Percentiles rank a stretch among this genome's conserved stretches.
These are phyloP conservation scores for Pseudocercospora vitis DNA, from an alignment of 2,329 filamentous ascomycete species.

Conservation along the genomic window DNA sequence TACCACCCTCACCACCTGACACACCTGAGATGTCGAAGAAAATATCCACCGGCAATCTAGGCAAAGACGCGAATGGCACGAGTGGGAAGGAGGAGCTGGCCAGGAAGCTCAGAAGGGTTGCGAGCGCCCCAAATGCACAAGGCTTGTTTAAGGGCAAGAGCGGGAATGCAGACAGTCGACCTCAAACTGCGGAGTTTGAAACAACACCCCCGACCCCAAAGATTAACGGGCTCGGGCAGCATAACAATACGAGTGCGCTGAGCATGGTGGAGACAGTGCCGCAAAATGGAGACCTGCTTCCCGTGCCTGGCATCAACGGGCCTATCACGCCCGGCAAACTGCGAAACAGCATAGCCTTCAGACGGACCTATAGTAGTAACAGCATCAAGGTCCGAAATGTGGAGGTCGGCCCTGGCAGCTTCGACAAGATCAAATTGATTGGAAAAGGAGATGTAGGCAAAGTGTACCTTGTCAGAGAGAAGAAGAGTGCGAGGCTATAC, in stretches of 20 bases:
- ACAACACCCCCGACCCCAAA: slow-evolving; percentile 55
- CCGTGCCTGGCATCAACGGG: slow-evolving; percentile 52
- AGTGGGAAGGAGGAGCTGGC: slow-evolving; percentile 92
- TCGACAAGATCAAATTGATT: slow-evolving; percentile 99
- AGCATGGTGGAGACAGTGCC: slow-evolving; percentile 54
- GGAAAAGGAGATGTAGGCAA: slow-evolving; percentile 98
- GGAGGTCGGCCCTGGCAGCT: slow-evolving; percentile 90
- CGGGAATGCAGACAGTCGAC: slow-evolving; percentile 47
- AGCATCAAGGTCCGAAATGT: slow-evolving; percentile 98
- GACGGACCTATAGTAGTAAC: slow-evolving; percentile 96
- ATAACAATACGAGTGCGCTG: slow-evolving; percentile 45
- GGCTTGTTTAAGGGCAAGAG: slow-evolving; percentile 67
- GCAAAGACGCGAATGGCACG: slow-evolving; percentile 66
- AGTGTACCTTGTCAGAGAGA: slow-evolving; percentile 94
- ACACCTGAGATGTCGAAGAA: slow-evolving; percentile 71
- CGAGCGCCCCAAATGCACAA: slow-evolving; percentile 95
- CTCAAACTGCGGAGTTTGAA: slow-evolving; percentile 74
- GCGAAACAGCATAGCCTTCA: slow-evolving; percentile 69
- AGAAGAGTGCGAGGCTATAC: slow-evolving; percentile 93
- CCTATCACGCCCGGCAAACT: slow-evolving; percentile 67
- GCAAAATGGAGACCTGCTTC: slow-evolving; percentile 38
- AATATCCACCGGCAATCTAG: slow-evolving; percentile 64
- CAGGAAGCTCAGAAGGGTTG: slow-evolving; percentile 86
- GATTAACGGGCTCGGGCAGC: slow-evolving; percentile 49
- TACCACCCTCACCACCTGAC: slow-evolving; percentile 88